These are phyloP conservation scores for Populus tomentosa DNA, from an alignment of 441 rosid species.

Conservation along the genomic window DNA sequence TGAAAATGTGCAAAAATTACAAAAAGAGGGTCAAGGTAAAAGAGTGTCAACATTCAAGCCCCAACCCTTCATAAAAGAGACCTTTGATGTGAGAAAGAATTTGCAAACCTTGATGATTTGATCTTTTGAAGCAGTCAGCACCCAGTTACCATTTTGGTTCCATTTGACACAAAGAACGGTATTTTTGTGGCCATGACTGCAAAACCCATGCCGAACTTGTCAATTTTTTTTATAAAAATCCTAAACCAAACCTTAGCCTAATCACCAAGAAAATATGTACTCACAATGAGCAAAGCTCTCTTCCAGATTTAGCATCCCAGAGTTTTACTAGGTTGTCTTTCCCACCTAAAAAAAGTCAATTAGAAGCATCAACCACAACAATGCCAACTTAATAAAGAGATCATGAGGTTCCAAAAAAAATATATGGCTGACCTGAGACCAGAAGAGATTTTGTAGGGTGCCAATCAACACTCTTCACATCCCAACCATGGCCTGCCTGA, in stretches of 20 bases:
- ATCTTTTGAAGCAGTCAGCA: slow-evolving; percentile 89
- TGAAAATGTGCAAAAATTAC: slow-evolving; percentile 28
- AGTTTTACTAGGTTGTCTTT: slow-evolving; percentile 96
- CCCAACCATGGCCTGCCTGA: slow-evolving; percentile 99
- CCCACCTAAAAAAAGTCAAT: slow-evolving; percentile 57
- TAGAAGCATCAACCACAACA: slow-evolving; percentile 8
- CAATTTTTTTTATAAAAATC: slow-evolving; percentile 8
- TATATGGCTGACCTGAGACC: slow-evolving; percentile 61
- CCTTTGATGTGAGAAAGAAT: neutral
- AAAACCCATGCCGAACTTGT: slow-evolving; percentile 24
- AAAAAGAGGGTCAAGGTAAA: neutral
- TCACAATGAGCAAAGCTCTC: slow-evolving; percentile 94
- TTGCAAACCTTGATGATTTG: slow-evolving; percentile 76
- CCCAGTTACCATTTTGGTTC: slow-evolving; percentile 99
- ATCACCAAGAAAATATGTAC: slow-evolving; percentile 25
- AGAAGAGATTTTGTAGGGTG: slow-evolving; percentile 92
- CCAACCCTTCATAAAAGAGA: neutral
- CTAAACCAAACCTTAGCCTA: neutral
- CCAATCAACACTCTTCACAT: slow-evolving; percentile 99
- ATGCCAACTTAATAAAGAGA: slow-evolving; percentile 12
- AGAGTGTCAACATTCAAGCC: neutral
- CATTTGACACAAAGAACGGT: slow-evolving; percentile 93
- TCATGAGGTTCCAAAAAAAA: slow-evolving; percentile 11
- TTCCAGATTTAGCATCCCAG: slow-evolving; percentile 94
- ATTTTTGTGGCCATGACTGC: slow-evolving; percentile 98